Evolutionary conservation across 2,329 filamentous ascomycete species (phyloP).

Genomic region (Blastomyces parvus): DNA sequence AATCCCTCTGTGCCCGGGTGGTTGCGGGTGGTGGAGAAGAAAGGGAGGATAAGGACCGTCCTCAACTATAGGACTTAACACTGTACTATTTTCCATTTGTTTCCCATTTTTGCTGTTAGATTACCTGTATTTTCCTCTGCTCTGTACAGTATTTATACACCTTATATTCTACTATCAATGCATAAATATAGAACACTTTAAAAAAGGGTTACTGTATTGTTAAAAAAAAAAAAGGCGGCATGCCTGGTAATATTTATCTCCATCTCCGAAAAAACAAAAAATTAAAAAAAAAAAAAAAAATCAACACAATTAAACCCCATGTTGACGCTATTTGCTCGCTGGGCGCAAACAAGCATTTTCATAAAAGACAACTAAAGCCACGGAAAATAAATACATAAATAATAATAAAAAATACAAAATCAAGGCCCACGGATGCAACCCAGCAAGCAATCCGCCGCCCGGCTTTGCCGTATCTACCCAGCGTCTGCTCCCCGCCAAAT

Average conservation of each 20-base stretch:
- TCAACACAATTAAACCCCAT: not conserved
- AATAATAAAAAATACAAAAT: not conserved
- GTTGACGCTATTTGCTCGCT: not conserved
- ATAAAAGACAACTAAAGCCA: not conserved
- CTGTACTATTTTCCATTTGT: constrained; percentile 1
- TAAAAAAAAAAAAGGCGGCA: no score
- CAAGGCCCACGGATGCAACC: not conserved
- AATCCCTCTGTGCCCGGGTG: not conserved
- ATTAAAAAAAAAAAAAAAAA: not conserved
- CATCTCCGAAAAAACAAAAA: not conserved
- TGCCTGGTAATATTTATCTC: no score
- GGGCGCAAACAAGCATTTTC: not conserved
- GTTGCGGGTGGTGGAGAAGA: not conserved
- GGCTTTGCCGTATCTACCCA: constrained; percentile 4
- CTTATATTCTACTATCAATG: not conserved
- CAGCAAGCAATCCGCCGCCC: not conserved
- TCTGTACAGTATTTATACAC: constrained; percentile 1
- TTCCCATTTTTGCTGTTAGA: not conserved
- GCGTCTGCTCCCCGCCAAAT: constrained; percentile 5
- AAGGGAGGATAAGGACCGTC: not conserved
- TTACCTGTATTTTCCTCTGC: not conserved
- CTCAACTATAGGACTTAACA: not conserved
- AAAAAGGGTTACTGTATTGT: not conserved
- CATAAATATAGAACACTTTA: not conserved
- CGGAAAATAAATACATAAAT: no score